These are phyloP conservation scores for Leccinum solheimii DNA, from an alignment of 1,284 basidiomycete genomes.

Conservation along the genomic window DNA sequence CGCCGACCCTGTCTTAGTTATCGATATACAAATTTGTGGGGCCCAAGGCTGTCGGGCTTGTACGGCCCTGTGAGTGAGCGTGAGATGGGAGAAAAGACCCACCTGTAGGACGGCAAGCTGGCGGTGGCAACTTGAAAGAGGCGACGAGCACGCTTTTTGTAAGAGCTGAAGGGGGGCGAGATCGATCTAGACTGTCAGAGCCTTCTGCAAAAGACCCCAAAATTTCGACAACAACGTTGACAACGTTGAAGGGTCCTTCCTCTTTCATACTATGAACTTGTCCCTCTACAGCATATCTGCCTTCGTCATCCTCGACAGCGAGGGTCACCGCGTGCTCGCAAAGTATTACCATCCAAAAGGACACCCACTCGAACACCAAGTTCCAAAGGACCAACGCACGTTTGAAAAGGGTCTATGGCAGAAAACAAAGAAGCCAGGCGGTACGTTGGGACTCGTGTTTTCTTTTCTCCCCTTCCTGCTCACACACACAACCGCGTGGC, in stretches of 20 bases:
- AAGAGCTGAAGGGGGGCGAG: neutral
- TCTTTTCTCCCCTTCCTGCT: neutral
- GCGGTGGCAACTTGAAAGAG: neutral
- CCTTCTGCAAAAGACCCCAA: neutral
- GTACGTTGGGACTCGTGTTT: slow-evolving; percentile 47
- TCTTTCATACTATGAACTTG: slow-evolving; percentile 58
- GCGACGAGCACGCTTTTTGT: slow-evolving; percentile 14
- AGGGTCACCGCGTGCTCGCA: slow-evolving; percentile 91
- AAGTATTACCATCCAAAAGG: slow-evolving; percentile 91
- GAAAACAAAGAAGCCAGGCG: slow-evolving; percentile 91
- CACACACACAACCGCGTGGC: slow-evolving; percentile 4
- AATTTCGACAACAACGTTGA: slow-evolving; percentile 19
- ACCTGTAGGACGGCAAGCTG: neutral
- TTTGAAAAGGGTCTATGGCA: slow-evolving; percentile 96
- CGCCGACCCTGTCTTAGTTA: neutral
- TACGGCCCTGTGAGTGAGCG: neutral
- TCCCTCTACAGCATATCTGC: slow-evolving; percentile 85
- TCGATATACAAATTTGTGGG: neutral
- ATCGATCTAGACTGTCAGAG: slow-evolving; percentile 16
- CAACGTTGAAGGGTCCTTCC: slow-evolving; percentile 2
- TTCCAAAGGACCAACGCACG: slow-evolving; percentile 89
- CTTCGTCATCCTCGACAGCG: slow-evolving; percentile 90
- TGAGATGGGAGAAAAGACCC: neutral
- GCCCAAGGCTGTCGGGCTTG: neutral
- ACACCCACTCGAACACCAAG: slow-evolving; percentile 52